Evolutionary conservation across 805 yeast genomes (phyloP).

Genomic region (Clavispora phyllophila): DNA sequence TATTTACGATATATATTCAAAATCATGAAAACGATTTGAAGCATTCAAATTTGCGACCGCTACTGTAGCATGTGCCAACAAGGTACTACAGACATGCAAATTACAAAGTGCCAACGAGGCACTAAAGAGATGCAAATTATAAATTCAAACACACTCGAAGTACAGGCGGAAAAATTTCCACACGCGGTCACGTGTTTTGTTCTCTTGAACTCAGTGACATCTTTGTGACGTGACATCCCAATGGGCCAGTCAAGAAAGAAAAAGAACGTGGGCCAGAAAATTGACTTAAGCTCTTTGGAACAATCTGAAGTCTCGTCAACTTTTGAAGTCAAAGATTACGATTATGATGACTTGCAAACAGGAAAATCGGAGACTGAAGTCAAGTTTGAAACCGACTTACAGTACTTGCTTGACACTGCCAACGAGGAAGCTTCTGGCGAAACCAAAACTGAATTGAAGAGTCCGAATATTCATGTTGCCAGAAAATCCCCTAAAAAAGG

Average conservation of each 20-base stretch:
- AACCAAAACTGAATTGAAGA: slow-evolving; percentile 2
- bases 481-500: slow-evolving; percentile 1
- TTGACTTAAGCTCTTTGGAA: background rate
- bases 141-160: background rate
- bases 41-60: background rate
- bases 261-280: background rate
- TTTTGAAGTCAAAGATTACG: slow-evolving; percentile 15
- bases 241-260: background rate
- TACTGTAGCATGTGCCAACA: background rate
- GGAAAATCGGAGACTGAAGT: slow-evolving; percentile 9
- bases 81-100: too few species aligned
- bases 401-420: slow-evolving; percentile 17
- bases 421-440: background rate
- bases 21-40: background rate
- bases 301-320: background rate
- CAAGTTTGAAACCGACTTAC: slow-evolving; percentile 26
- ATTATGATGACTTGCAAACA: slow-evolving; percentile 12
- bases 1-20: slow-evolving; percentile 16
- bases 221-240: background rate
- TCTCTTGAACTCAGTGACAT: background rate
- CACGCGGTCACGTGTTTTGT: background rate
- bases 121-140: too few species aligned
- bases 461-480: background rate
- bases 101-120: too few species aligned
- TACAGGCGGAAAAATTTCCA: background rate